A percentile compares a stretch with the other conserved stretches of the same genome.
Conservation (phyloP, 805 yeast genomes). For the Diddensiella caesifluorescens region DNA sequence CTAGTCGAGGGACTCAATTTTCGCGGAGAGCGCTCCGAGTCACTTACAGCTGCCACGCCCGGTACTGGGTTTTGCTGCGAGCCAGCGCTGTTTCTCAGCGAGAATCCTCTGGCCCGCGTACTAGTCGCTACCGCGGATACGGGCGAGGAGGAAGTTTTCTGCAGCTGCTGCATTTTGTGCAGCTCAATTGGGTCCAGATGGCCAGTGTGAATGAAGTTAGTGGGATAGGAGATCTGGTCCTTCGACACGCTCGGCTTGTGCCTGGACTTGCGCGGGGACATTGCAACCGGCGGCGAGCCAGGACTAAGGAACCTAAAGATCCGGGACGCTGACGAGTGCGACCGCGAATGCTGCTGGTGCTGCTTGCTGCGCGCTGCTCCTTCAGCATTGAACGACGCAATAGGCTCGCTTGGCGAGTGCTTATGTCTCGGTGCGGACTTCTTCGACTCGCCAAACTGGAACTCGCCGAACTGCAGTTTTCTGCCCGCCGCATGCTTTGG, state of each 20-base stretch:
- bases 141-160: no score
- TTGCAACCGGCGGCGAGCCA: background rate
- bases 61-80: background rate
- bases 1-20: background rate
- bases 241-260: constrained; percentile 8
- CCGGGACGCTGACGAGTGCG: constrained; percentile 6
- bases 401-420: background rate
- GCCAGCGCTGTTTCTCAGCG: background rate
- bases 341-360: background rate
- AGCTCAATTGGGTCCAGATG: constrained; percentile 19
- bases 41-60: no score
- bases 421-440: background rate
- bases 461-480: no score
- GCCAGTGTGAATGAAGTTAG: constrained; percentile 23
- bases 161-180: background rate
- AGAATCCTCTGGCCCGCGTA: background rate
- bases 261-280: background rate
- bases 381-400: background rate
- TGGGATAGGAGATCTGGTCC: constrained; percentile 19
- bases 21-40: background rate
- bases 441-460: background rate
- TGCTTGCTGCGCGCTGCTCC: no score
- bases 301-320: constrained; percentile 4
- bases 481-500: background rate
- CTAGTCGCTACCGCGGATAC: background rate